phyloP scores from a whole-genome alignment of 768 basidiomycete genomes.

The Amanita thiersii region DNA sequence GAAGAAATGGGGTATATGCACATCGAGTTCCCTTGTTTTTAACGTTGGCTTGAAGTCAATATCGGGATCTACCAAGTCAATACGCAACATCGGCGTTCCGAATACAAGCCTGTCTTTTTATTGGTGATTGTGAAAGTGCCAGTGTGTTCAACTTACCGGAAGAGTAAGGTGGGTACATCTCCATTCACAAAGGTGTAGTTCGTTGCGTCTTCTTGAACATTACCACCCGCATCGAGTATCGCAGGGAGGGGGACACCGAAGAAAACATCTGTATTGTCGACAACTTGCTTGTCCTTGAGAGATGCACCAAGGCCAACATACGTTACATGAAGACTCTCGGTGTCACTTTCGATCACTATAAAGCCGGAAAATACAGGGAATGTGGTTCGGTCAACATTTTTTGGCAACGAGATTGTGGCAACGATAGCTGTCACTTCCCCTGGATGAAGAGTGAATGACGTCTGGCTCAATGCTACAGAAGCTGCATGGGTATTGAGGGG shows the following conservation, averaged over 20 bases:
- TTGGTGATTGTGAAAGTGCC: neutral
- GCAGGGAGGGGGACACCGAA: constrained; percentile 37
- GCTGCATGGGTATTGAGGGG: constrained; percentile 38
- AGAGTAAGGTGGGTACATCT: constrained; percentile 33
- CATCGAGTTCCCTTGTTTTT: constrained; percentile 19
- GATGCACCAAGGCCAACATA: constrained; percentile 37
- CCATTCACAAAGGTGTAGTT: constrained; percentile 38
- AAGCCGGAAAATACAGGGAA: constrained; percentile 57
- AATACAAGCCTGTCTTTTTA: constrained; percentile 28
- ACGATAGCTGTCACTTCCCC: constrained; percentile 35
- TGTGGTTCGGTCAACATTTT: constrained; percentile 30
- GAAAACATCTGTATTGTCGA: constrained; percentile 42
- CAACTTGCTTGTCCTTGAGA: constrained; percentile 39
- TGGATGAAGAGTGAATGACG: constrained; percentile 35
- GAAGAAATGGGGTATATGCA: too few species aligned
- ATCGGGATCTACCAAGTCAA: constrained; percentile 40
- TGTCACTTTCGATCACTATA: constrained; percentile 33
- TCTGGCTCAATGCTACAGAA: constrained; percentile 35
- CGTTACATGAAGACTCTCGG: constrained; percentile 31
- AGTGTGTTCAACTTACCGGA: constrained; percentile 20
- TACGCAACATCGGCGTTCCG: constrained; percentile 35
- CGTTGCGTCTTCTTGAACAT: constrained; percentile 27
- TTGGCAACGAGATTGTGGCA: constrained; percentile 41
- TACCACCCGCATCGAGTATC: constrained; percentile 31
- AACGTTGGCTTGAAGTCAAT: constrained; percentile 32